Evolutionary conservation across 2,329 filamentous ascomycete genomes (phyloP), one percentile per base, ranked within the genome.

Genomic region (Verruconis gallopava): DNA sequence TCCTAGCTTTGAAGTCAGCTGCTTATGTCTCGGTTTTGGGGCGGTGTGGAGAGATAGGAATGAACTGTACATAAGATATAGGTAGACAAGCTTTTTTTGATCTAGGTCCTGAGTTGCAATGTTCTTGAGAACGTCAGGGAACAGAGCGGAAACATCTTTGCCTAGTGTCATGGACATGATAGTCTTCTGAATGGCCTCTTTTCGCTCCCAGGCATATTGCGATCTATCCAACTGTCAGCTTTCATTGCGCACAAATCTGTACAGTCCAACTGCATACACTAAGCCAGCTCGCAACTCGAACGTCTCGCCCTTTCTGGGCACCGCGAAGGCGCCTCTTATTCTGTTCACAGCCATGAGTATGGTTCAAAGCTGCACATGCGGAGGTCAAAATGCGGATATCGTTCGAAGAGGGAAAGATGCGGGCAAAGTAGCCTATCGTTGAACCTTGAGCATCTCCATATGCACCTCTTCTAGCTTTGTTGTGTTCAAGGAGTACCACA

Each of bases 161-260:
- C 91, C 91, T 53, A 98, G 64, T 1, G 91, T 98, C 91, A 98
- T 98, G 59, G 91, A 88, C 88, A 96, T 96, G 67, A 98, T 98
- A 50, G 91, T 98, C 73, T 94, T 96, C 61, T 98, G 91, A 53
- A 98, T 98, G 18, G 91, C 84, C 69, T 98, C 91, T 65, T 98
- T 98, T 56, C 77, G 81, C 75, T 98, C 91, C 67, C 93, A 95
- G 46, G 91, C 91, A 81, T 96, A 98, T 68, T 98, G 91, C 49
- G 91, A 98, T 49, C 93, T 74, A 50, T 47, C 43, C 65, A n/a
- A 30, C 56, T 49, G 57, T 60, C 46, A 60, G 54, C 49, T 32
- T 19, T 38, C 18, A 11, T 40, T 21, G 30, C 40, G 42, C 37
- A 32, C 25, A 5, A 17, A 20, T 21, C 18, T 17, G 18, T 20